Percentiles rank a stretch among this genome's conserved stretches.
These are phyloP conservation scores for Lathyrus oleraceus DNA, from an alignment of 306 rosid genomes.

Conservation along the genomic window DNA sequence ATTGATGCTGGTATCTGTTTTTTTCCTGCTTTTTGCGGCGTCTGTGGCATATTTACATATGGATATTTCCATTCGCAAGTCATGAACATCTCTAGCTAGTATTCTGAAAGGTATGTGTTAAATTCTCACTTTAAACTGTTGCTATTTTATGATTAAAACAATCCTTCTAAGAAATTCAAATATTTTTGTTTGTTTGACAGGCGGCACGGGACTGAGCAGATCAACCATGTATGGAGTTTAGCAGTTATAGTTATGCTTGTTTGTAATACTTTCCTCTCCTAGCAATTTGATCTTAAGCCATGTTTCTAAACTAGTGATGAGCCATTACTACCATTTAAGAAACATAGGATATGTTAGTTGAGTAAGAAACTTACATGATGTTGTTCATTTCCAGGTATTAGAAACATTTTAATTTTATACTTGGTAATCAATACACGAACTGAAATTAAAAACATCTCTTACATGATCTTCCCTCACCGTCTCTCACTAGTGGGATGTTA, in stretches of 20 bases:
- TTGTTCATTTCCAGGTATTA: slow-evolving; percentile 20
- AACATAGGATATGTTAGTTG: slow-evolving; percentile 32
- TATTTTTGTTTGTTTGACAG: slow-evolving; percentile 29
- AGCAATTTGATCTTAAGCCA: slow-evolving; percentile 25
- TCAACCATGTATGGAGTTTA: slow-evolving; percentile 23
- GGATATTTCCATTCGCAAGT: slow-evolving; percentile 82
- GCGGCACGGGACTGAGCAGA: slow-evolving; percentile 36
- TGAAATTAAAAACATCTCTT: neutral
- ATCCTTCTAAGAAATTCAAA: slow-evolving; percentile 8
- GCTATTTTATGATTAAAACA: neutral
- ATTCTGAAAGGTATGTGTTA: slow-evolving; percentile 43
- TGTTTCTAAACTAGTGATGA: slow-evolving; percentile 3
- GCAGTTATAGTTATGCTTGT: slow-evolving; percentile 41
- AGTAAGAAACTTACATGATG: slow-evolving; percentile 9
- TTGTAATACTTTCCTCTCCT: slow-evolving; percentile 29
- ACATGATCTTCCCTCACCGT: neutral
- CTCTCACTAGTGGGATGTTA: neutral
- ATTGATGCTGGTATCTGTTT: slow-evolving; percentile 70
- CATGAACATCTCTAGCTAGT: slow-evolving; percentile 39
- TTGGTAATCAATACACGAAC: slow-evolving; percentile 17
- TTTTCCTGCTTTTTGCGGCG: slow-evolving; percentile 77
- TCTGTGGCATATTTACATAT: slow-evolving; percentile 73
- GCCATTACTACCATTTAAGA: slow-evolving; percentile 24
- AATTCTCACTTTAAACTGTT: slow-evolving; percentile 9
- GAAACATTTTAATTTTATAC: slow-evolving; percentile 23